Base-by-base conservation (phyloP, 331 rosid species). In the Prunus yedoensis region DNA sequence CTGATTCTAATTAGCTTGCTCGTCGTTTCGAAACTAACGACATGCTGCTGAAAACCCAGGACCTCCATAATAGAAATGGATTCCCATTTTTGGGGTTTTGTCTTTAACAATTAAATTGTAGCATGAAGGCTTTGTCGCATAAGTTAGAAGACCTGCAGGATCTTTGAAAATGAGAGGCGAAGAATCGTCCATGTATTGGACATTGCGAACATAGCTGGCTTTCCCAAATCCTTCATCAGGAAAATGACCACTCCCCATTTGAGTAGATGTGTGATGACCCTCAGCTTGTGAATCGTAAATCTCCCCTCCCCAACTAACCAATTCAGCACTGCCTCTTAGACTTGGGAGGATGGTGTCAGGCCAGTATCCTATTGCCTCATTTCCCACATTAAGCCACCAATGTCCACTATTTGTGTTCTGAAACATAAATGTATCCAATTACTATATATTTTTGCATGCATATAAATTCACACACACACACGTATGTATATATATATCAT, bases 221-320 rank as follows among this genome's bases (percentile, higher is more conserved):
- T 51, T 82, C 10, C 72, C 68, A 23, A 2, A 73, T 6, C 69
- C 73, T 62, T 82, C 80, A 32, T 5, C 8, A 0, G 70, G 73
- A 16, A 77, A 82, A n/a, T 72, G 82, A 23, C 82, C 64, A 47
- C 82, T 82, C 25, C 82, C 79, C 79, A 82, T 82, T 23, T 82
- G 74, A 61, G 85, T 80, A 12, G n/a, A 3, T 3, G 85, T 68
- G 63, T 82, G 85, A 43, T 3, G 79, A 8, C 59, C 76, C 1
- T 28, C 69, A 12, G 3, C 4, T 4, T 43, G 6, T 8, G 35
- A 2, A 18, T 73, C 69, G 12, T 25, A 10, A 10, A 77, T 54
- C 79, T 82, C 85, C 1, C 85, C 80, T 14, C 85, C 85, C 68
- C 68, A 77, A 16, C 3, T 11, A 4, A 82, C 5, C 8, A 1